Conservation (phyloP, 2,329 filamentous ascomycete species). For the Fusarium aywerte region DNA sequence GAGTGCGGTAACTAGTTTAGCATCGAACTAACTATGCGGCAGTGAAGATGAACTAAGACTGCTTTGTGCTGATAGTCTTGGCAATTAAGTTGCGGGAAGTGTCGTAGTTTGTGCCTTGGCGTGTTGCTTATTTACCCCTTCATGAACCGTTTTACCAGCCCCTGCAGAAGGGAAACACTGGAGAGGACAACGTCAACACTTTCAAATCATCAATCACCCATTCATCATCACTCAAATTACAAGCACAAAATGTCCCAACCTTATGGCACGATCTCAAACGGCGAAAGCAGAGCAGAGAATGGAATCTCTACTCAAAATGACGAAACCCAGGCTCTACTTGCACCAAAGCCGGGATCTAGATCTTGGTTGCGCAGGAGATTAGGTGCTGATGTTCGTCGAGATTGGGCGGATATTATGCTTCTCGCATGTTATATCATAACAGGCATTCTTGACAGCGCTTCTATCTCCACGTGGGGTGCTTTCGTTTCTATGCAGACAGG, state of each 20-base stretch:
- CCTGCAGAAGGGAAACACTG: neutral
- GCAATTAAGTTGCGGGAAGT: neutral
- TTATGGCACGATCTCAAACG: conserved; percentile 34
- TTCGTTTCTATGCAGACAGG: conserved; percentile 89
- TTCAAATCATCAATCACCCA: neutral
- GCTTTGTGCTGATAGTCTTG: neutral
- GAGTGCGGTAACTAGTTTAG: neutral
- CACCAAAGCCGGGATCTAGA: conserved; percentile 23
- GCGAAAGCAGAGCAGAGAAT: conserved; percentile 16
- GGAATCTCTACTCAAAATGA: conserved; percentile 4
- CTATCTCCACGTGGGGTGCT: conserved; percentile 80
- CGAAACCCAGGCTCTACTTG: conserved; percentile 33
- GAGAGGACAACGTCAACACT: neutral
- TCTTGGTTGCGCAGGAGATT: conserved; percentile 39
- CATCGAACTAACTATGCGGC: neutral
- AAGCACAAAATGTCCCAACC: conserved; percentile 4
- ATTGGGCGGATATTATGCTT: conserved; percentile 74
- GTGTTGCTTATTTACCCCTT: conserved; percentile 15
- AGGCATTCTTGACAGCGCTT: conserved; percentile 79
- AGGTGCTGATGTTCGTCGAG: conserved; percentile 52
- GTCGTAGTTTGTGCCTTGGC: neutral
- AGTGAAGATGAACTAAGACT: too few species aligned
- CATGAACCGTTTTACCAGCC: neutral
- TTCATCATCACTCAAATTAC: neutral
- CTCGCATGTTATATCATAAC: conserved; percentile 81